Base-by-base conservation (phyloP, 1,139 yeast genomes). In the Blastobotrys niveus region DNA sequence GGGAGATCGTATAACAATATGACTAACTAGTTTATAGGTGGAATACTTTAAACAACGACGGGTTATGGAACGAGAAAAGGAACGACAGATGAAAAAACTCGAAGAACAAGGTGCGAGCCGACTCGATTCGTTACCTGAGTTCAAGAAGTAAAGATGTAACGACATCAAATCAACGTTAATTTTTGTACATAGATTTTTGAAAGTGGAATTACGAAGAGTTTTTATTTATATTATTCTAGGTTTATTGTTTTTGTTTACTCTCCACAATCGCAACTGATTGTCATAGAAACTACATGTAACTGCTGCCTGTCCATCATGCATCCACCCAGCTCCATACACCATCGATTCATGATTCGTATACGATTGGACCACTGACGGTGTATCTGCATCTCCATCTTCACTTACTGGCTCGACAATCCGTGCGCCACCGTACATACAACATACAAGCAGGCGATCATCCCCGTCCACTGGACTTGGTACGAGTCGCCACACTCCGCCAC, bases 391-490 rank as follows among this genome's bases (percentile, higher is more conserved):
- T n/a, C n/a, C n/a, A n/a, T n/a, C n/a, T n/a, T n/a, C n/a, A 0
- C 82, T 76, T 9, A 67, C 64, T 10, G 75, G 71, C 5, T 68
- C 34, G 1, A 85, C 64, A 1, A 88, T 68, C 46, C 89, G 71
- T 0, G 95, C 96, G 12, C 98, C 98, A 55, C 87, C 91, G 57
- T 91, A 89, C 97, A 91, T 91, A 59, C 96, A 87, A 59, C 97
- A 89, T 0, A 80, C 79, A 43, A 89, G 66, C 0, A 89, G 55
- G 3, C 48, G 50, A 25, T 55, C 48, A 43, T 72, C 75, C 10
- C 59, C 57, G 2, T 53, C 52, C 1, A 51, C 46, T 0, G 82
- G 80, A 31, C 75, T 68, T 2, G 95, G 95, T 2, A 80, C 66
- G 46, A 91, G 70, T 53, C 95, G 69, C 98, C 98, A 91, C 2